Evolutionary conservation across 768 basidiomycete genomes (phyloP), one percentile per base, ranked within the genome.

Genomic region (Dentipellis sp.): DNA sequence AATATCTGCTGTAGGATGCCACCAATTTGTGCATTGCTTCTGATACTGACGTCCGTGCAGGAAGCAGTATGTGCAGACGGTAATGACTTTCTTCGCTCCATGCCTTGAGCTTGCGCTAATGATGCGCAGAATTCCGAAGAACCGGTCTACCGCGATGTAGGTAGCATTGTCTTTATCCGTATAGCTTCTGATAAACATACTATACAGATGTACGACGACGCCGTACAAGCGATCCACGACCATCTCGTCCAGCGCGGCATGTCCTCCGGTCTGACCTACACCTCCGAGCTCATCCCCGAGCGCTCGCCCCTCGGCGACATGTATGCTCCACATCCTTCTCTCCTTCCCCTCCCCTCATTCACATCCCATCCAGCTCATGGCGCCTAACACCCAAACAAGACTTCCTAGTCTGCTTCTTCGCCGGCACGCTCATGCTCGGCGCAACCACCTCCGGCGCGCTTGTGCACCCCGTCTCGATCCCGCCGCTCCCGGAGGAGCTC

Each of bases 331-430:
- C 22, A 6, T 29, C 29, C 52, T 7, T 46, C 9, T n/a, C 5
- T 19, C 35, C 39, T 23, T 34, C 14, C 52, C 35, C 35, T 36
- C 9, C 6, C 6, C 29, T 11, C 52, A 46, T 21, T 21, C 23
- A 16, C 23, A 21, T 38, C 11, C 3, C 2, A n/a, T 22, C 29
- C 60, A 90, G 89, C 22, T 71, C 74, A 37, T 94, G 91, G 91
- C 78, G 79, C 16, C 72, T 89, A 22, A 76, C 77, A 8, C 89
- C 89, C 10, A 95, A 97, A 67, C 94, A 97, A 73, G 94, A 98
- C 66, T 94, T 97, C 67, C 81, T 98, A 36, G 93, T 90, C 3
- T 97, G 94, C 71, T 98, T 97, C 81, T 74, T 98, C 36, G 92
- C 86, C n/a, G 94, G 93, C 3, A 90, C 90, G 0, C 80, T 98